Base-by-base conservation (phyloP, 2,329 filamentous ascomycete genomes). In the Cercospora sp. region DNA sequence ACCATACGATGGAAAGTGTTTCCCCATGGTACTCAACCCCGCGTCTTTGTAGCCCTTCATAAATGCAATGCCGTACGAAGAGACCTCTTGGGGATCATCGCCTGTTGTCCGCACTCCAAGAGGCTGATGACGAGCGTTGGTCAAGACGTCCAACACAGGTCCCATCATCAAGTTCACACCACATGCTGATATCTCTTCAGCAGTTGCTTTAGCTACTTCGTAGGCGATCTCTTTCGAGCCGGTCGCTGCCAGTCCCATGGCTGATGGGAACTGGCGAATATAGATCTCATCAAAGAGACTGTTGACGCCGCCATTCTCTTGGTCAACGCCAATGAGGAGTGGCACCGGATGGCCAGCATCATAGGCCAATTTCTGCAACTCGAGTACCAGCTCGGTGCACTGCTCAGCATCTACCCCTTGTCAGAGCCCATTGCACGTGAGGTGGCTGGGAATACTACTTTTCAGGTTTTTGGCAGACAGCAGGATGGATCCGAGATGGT, bases 231-330 rank as follows among this genome's bases (percentile, higher is more conserved):
- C 89, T 40, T 89, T 90, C 10, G 90, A 94, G 26, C 94, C 93
- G 4, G 94, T 93, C 23, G 95, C 95, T n/a, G 94, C 93, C 69
- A 97, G 86, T 12, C 94, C 94, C 94, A 99, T 98, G 70, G 94
- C 92, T 76, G 94, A 97, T 8, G 95, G 95, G 74, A 97, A 99
- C 78, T 98, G 95, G 72, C 93, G 93, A 73, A 98, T 94, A 78
- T 94, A 95, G 76, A 95, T 92, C 74, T 97, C 93, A 78, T 98
- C 94, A 76, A 96, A 97, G 2, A 98, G 86, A 80, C 93, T 97
- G 82, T 97, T 98, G 79, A 97, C 94, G 3, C 94, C 94, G 71
- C 95, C 95, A 88, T 99, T 98, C 79, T 99, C 95, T 78, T 99
- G 95, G 77, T 98, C 95, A 42, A 98, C 84, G 45, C 91, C 94